Percentiles rank a stretch among this genome's conserved stretches.
Conservation (phyloP, 2,329 filamentous ascomycete species). For the Ambrosiella beaveri region DNA sequence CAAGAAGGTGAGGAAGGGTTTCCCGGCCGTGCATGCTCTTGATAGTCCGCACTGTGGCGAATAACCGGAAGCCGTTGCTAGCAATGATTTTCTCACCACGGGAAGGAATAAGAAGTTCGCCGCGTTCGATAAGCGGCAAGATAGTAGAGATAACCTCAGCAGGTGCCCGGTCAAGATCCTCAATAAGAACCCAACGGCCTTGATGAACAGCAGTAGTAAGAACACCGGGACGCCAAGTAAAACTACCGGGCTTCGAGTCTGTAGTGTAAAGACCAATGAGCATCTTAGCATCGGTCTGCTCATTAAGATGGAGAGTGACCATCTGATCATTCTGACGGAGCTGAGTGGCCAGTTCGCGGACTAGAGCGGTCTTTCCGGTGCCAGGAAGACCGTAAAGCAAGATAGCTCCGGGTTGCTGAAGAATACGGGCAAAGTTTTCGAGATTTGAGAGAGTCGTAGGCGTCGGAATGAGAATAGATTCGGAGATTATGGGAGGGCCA, state of each 20-base stretch:
- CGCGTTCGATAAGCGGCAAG: slow-evolving; percentile 76
- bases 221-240: slow-evolving; percentile 82
- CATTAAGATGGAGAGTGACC: slow-evolving; percentile 90
- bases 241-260: slow-evolving; percentile 71
- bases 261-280: slow-evolving; percentile 89
- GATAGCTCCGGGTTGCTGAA: slow-evolving; percentile 54
- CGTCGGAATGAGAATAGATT: slow-evolving; percentile 35
- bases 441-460: slow-evolving; percentile 58
- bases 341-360: slow-evolving; percentile 64
- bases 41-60: slow-evolving; percentile 75
- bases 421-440: slow-evolving; percentile 44
- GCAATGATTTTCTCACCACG: slow-evolving; percentile 75
- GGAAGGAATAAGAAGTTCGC: slow-evolving; percentile 79
- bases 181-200: slow-evolving; percentile 91
- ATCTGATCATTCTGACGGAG: slow-evolving; percentile 66
- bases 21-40: slow-evolving; percentile 49
- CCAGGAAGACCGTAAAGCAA: slow-evolving; percentile 70
- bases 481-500: slow-evolving; percentile 20
- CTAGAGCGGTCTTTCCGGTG: slow-evolving; percentile 75
- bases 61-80: slow-evolving; percentile 69
- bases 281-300: slow-evolving; percentile 95
- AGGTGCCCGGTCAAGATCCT: slow-evolving; percentile 87
- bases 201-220: slow-evolving; percentile 86
- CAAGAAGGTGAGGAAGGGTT: slow-evolving; percentile 58
- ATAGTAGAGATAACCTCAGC: slow-evolving; percentile 89